Evolutionary conservation across 495 filamentous ascomycete species (phyloP), one percentile per base, ranked within the genome.

Genomic region (Aspergillus leporis): DNA sequence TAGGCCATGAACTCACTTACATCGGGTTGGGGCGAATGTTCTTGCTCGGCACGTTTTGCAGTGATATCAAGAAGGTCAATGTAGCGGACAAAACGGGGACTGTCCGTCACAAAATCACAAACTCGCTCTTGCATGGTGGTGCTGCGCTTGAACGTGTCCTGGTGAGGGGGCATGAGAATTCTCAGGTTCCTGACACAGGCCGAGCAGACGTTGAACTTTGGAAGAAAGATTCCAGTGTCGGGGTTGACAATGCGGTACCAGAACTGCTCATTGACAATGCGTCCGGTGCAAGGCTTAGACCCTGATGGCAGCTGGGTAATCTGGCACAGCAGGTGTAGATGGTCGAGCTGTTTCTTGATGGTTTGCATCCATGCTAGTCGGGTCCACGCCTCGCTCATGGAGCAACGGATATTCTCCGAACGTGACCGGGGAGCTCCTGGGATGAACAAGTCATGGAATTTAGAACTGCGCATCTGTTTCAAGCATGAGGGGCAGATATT

Each of bases 401-500:
- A 82, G 62, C 87, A 90, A 30, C 73, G 66, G 16, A 79, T 74
- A 43, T 73, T 71, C 38, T 73, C 71, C 18, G 68, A 67, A 3
- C 71, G 67, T 10, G 75, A 66, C 31, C 77, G 76, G 2, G 73
- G 63, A 16, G 70, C 70, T 13, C 76, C 75, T 4, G 77, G 80
- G 21, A 80, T 70, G 62, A 90, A 83, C 53, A 73, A 74, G 34
- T 76, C 67, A 1, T 77, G 70, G 67, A 83, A 88, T 46, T 74
- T 70, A 0, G 84, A 83, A 32, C 81, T 72, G 18, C 74, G 79
- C 57, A 89, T 76, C 46, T 82, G 77, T 6, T 73, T 71, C 55
- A 82, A 77, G 73, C 87, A 90, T 7, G 75, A 76, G 1, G 87
- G 87, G 52, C 87, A 90, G 41, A 90, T 83, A 59, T 86, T 77